Conservation (phyloP, 2,329 filamentous ascomycete genomes). For the Biscogniauxia mediterranea region DNA sequence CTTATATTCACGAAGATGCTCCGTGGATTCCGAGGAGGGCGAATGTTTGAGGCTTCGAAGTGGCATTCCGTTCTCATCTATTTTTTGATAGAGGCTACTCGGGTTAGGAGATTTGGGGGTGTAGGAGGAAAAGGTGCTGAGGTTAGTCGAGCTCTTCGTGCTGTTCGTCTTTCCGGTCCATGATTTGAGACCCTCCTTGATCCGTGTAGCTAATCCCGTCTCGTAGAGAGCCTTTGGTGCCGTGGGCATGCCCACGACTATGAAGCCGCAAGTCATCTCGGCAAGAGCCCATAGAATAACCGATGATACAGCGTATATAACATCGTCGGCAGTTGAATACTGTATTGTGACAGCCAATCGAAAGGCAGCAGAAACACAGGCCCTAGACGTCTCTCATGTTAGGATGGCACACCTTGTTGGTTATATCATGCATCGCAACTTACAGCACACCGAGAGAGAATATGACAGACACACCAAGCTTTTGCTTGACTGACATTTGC, state of each 20-base stretch:
- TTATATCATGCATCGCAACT: neutral
- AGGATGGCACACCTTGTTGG: neutral
- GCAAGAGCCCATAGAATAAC: constrained; percentile 43
- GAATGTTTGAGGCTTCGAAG: constrained; percentile 17
- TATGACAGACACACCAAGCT: constrained; percentile 11
- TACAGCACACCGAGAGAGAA: constrained; percentile 16
- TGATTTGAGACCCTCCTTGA: constrained; percentile 18
- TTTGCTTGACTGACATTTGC: constrained; percentile 8
- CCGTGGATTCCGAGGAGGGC: constrained; percentile 21
- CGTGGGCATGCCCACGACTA: constrained; percentile 40
- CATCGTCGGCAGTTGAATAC: constrained; percentile 30
- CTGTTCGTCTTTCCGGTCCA: constrained; percentile 16
- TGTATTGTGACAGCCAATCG: constrained; percentile 35
- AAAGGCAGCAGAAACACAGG: constrained; percentile 40
- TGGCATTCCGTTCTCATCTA: constrained; percentile 20
- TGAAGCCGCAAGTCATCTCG: constrained; percentile 46
- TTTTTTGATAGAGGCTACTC: constrained; percentile 18
- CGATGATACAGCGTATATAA: constrained; percentile 38
- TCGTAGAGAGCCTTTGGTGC: constrained; percentile 37
- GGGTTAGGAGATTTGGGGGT: constrained; percentile 5
- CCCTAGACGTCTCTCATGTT: constrained; percentile 28
- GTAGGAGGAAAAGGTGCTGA: constrained; percentile 5
- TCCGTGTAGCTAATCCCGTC: constrained; percentile 18
- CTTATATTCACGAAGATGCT: constrained; percentile 19
- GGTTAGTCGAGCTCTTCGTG: constrained; percentile 6